phyloP scores from a whole-genome alignment of 768 basidiomycete species.

The Scleroderma bovista region DNA sequence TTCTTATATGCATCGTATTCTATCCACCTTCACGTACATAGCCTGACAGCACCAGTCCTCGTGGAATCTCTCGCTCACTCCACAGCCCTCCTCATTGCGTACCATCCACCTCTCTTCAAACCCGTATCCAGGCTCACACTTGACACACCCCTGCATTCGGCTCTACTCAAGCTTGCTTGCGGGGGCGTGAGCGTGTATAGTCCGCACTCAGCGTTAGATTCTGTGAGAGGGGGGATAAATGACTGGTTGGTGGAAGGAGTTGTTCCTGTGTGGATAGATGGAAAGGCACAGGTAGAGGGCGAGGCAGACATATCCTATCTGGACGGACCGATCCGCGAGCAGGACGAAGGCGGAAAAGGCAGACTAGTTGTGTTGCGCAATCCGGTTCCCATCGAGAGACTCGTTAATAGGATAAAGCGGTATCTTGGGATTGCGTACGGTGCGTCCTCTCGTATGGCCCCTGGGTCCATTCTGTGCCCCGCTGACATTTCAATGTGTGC shows the following conservation, averaged over 20 bases:
- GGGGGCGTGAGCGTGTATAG: constrained; percentile 81
- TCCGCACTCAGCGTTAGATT: constrained; percentile 87
- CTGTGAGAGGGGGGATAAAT: constrained; percentile 80
- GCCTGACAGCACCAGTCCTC: constrained; percentile 68
- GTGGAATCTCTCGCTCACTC: constrained; percentile 59
- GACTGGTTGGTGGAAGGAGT: constrained; percentile 75
- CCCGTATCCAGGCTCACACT: constrained; percentile 73
- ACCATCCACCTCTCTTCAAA: constrained; percentile 83
- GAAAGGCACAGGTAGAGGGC: background rate
- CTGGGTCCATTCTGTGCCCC: background rate
- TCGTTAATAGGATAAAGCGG: constrained; percentile 65
- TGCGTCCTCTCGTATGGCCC: constrained; percentile 32
- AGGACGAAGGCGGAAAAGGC: constrained; percentile 58
- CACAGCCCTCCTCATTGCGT: constrained; percentile 67
- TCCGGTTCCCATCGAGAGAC: constrained; percentile 51
- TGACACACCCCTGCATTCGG: constrained; percentile 69
- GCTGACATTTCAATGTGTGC: background rate
- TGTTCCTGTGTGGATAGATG: constrained; percentile 28
- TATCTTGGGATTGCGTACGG: constrained; percentile 56
- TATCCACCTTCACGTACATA: constrained; percentile 30
- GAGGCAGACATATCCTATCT: constrained; percentile 25
- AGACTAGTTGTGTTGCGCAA: constrained; percentile 58
- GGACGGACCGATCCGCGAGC: constrained; percentile 30
- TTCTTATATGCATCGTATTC: background rate
- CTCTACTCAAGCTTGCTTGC: constrained; percentile 74